Conservation (phyloP, 2,329 filamentous ascomycete genomes). For the Myriangium duriaei region DNA sequence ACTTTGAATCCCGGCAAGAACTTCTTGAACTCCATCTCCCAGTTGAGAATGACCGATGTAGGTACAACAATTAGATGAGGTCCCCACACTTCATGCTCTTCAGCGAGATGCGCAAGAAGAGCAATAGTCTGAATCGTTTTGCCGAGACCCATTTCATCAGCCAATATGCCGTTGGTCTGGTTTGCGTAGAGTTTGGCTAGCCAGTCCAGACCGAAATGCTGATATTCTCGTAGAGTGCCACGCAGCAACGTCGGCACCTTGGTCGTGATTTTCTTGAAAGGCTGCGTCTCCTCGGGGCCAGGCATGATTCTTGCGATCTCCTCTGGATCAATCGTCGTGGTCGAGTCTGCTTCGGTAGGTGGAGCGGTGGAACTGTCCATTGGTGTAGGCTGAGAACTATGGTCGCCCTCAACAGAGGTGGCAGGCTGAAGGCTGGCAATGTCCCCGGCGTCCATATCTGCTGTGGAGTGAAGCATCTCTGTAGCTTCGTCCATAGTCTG, state of each 20-base stretch:
- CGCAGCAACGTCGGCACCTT: conserved; percentile 61
- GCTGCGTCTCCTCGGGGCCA: conserved; percentile 10
- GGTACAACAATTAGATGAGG: conserved; percentile 92
- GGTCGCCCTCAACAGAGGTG: conserved; percentile 11
- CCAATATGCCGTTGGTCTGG: conserved; percentile 87
- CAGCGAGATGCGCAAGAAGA: conserved; percentile 80
- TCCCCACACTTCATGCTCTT: conserved; percentile 83
- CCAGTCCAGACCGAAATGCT: conserved; percentile 96
- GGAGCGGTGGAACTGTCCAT: conserved; percentile 12
- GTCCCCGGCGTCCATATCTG: background rate
- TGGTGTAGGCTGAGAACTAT: conserved; percentile 12
- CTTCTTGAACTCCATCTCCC: conserved; percentile 99
- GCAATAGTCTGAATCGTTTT: conserved; percentile 98
- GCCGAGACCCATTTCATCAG: conserved; percentile 95
- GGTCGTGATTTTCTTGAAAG: conserved; percentile 15
- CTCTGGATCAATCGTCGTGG: conserved; percentile 12
- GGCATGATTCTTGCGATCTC: conserved; percentile 12
- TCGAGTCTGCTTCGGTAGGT: conserved; percentile 13
- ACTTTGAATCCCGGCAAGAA: conserved; percentile 98
- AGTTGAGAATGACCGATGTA: conserved; percentile 97
- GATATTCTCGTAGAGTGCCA: conserved; percentile 85
- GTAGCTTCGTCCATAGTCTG: conserved; percentile 2
- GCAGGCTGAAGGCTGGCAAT: conserved; percentile 8
- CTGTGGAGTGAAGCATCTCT: background rate
- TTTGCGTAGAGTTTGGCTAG: conserved; percentile 84